Conservation (phyloP, 75 land plant genomes). For the Cunninghamia lanceolata region DNA sequence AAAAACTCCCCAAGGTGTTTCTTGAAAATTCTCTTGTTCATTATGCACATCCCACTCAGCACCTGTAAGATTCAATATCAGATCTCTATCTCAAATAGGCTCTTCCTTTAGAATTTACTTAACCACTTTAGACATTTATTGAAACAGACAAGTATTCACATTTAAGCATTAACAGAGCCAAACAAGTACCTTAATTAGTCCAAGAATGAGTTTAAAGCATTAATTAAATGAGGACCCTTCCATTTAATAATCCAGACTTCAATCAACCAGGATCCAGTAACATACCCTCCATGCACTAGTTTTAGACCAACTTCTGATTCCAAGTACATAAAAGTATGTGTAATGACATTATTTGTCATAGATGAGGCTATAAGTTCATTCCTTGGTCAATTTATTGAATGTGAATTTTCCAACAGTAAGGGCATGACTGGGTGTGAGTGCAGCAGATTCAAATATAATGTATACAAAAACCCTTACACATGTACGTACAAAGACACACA, state of each 20-base stretch:
- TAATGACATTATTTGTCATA: not conserved
- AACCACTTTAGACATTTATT: not conserved
- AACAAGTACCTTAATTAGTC: not conserved
- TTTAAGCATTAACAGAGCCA: not conserved
- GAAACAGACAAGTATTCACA: not conserved
- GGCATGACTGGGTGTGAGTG: not conserved
- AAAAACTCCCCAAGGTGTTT: constrained; percentile 85
- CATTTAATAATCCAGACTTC: not conserved
- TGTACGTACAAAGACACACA: not conserved
- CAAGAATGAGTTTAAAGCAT: not conserved
- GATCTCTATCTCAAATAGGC: not conserved
- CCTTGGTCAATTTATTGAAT: not conserved
- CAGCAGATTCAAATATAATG: not conserved
- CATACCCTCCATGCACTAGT: not conserved
- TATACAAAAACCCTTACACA: not conserved
- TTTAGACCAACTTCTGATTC: not conserved
- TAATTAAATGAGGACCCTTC: not conserved
- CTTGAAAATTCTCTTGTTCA: constrained; percentile 66
- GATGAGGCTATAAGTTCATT: not conserved
- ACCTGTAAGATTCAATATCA: constrained; percentile 48
- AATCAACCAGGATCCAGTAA: not conserved
- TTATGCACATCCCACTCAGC: constrained; percentile 70
- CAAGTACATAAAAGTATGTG: not conserved
- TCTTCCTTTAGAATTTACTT: not conserved
- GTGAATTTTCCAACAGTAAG: not conserved